Evolutionary conservation across 73 alveolate species (phyloP).

Genomic region (Paramecium bursaria): DNA sequence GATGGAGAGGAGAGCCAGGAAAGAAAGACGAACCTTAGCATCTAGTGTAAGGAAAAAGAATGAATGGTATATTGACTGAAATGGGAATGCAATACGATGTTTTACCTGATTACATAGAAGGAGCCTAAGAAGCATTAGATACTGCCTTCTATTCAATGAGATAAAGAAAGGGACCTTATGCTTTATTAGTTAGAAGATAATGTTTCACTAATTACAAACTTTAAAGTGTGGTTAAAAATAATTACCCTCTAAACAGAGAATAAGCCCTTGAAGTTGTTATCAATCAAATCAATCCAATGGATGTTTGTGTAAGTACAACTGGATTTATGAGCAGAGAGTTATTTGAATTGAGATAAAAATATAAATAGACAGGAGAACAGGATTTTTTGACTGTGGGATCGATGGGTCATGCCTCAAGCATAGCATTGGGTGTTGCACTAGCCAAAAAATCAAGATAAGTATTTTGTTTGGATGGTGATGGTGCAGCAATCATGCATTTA

Average conservation of each 20-base stretch:
- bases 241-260: conserved; percentile 77
- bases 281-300: conserved; percentile 70
- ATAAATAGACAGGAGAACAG: conserved; percentile 72
- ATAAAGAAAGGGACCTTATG: conserved; percentile 84
- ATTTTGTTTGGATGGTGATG: conserved; percentile 94
- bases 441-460: conserved; percentile 77
- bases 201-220: conserved; percentile 83
- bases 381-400: conserved; percentile 89
- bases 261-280: conserved; percentile 75
- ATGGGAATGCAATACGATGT: conserved; percentile 88
- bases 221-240: conserved; percentile 37
- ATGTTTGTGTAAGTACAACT: conserved; percentile 83
- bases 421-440: conserved; percentile 87
- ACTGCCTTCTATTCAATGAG: conserved; percentile 67
- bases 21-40: conserved; percentile 96
- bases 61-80: conserved; percentile 79
- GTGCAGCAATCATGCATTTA: conserved; percentile 93
- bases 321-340: conserved; percentile 94
- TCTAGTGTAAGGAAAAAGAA: conserved; percentile 88
- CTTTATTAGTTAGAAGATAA: conserved; percentile 85
- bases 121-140: conserved; percentile 79
- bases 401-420: conserved; percentile 94
- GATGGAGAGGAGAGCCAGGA: conserved; percentile 98
- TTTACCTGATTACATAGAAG: conserved; percentile 89
- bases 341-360: conserved; percentile 81